Evolutionary conservation across 139 green algal species (phyloP).

Genomic region (Spirogloea muscicola): DNA sequence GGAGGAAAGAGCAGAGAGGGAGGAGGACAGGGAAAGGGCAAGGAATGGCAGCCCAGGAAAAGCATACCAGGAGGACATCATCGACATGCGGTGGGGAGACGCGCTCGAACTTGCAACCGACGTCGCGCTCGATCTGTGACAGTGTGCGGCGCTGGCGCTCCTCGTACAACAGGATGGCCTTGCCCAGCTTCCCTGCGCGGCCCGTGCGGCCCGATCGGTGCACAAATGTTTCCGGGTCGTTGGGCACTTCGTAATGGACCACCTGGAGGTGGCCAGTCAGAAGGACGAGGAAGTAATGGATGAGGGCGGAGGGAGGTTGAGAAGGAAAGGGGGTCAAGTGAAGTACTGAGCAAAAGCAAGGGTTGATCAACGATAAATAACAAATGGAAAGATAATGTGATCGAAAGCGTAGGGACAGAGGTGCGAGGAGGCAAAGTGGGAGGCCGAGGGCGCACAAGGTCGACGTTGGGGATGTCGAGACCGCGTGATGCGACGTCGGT

Average conservation of each 20-base stretch:
- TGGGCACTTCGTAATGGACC: slow-evolving; percentile 63
- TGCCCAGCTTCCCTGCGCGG: slow-evolving; percentile 65
- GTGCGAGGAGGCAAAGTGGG: too few species aligned
- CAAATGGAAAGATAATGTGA: too few species aligned
- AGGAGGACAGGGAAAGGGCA: too few species aligned
- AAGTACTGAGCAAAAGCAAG: too few species aligned
- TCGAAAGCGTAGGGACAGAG: too few species aligned
- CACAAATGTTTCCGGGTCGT: slow-evolving; percentile 61
- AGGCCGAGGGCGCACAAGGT: too few species aligned
- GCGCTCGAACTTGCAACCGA: slow-evolving; percentile 25
- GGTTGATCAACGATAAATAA: too few species aligned
- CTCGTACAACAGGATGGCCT: slow-evolving; percentile 80
- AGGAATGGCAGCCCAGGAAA: too few species aligned
- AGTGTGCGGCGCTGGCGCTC: slow-evolving; percentile 11
- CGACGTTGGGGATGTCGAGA: slow-evolving; percentile 61
- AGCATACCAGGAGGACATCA: slow-evolving; percentile 67
- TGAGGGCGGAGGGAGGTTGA: neutral
- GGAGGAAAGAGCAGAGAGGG: too few species aligned
- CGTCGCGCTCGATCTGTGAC: slow-evolving; percentile 24
- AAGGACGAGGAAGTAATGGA: neutral
- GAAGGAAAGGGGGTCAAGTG: neutral
- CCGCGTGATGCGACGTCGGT: slow-evolving; percentile 63
- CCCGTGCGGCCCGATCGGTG: slow-evolving; percentile 68
- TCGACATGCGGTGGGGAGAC: slow-evolving; percentile 48
- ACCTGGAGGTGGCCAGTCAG: slow-evolving; percentile 29